A percentile compares a stretch with the other conserved stretches of the same genome.
These are phyloP conservation scores for Saccharomycopsis fermentans DNA, from an alignment of 805 yeast genomes.

Conservation along the genomic window DNA sequence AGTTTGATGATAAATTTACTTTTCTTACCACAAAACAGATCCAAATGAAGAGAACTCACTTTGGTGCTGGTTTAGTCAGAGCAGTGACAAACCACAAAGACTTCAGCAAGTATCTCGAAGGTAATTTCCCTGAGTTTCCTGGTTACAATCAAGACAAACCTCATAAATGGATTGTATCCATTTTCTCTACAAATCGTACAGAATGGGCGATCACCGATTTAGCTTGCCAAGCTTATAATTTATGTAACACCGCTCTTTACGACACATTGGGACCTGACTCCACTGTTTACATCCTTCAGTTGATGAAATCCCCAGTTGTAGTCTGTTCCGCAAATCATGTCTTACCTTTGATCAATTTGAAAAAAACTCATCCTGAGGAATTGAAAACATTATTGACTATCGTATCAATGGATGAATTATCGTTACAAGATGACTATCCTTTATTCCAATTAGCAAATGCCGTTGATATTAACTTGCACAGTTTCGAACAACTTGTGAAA, in stretches of 20 bases:
- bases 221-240: conserved; percentile 43
- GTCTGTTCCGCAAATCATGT: conserved; percentile 37
- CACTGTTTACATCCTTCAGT: conserved; percentile 39
- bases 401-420: conserved; percentile 18
- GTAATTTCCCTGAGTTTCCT: conserved; percentile 19
- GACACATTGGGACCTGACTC: conserved; percentile 39
- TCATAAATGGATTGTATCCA: conserved; percentile 32
- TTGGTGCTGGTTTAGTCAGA: conserved; percentile 33
- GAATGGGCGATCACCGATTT: conserved; percentile 53
- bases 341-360: conserved; percentile 30
- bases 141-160: conserved; percentile 20
- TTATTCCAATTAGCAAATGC: conserved; percentile 4
- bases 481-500: conserved; percentile 24
- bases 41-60: conserved; percentile 24
- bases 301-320: conserved; percentile 45
- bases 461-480: conserved; percentile 26
- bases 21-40: conserved; percentile 26
- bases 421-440: neutral
- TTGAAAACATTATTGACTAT: conserved; percentile 15
- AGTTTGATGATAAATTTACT: conserved; percentile 21
- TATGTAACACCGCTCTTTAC: conserved; percentile 33
- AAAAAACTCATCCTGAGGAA: conserved; percentile 23
- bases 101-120: conserved; percentile 14
- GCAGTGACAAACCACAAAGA: conserved; percentile 20
- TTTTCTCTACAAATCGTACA: conserved; percentile 40